Base-by-base conservation (phyloP, 345 rosid genomes). In the Corchorus olitorius region DNA sequence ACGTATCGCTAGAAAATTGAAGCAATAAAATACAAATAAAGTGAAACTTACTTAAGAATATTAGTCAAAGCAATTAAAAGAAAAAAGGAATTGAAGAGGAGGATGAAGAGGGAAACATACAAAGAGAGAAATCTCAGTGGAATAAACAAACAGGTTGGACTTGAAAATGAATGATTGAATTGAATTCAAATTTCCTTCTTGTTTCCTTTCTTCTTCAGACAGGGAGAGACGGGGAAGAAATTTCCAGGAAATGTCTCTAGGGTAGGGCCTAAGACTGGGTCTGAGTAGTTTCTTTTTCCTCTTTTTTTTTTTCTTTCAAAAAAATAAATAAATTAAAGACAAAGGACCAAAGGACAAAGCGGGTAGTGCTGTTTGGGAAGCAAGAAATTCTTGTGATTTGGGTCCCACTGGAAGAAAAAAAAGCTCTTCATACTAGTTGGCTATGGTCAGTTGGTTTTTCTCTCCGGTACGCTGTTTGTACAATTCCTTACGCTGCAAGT, bases 171-270 rank as follows among this genome's bases (percentile, higher is more conserved):
- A 75, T 20, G 35, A 64, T 8, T 14, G 52, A 74, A 64, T 8
- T 14, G 52, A 74, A 74, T 17, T 53, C 35, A 41, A 74, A 55
- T 14, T 76, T 67, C 17, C 53, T 62, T 16, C 65, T 68, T 59
- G 14, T 46, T 46, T 52, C 15, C 15, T 39, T 33, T 20, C 39
- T 55, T 34, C 65, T 58, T 63, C n/a, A 20, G 19, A 12, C 63
- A 39, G 73, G 61, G 56, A 70, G 65, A 54, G 79, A 76, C 52
- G 65, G 8, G 34, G 64, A 56, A 59, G 79, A 70, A 73, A 15
- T 14, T n/a, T 75, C 72, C 27, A 2, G 63, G 77, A 75, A 75
- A 27, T n/a, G 39, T 12, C 63, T 12, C 63, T 10, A 27, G 27
- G 72, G 34, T 9, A 17, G 65, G 75, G 65, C 39, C 37, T 14